Evolutionary conservation across 371 early-diverging fungal species (phyloP).

Genomic region (Mucor lusitanicus): DNA sequence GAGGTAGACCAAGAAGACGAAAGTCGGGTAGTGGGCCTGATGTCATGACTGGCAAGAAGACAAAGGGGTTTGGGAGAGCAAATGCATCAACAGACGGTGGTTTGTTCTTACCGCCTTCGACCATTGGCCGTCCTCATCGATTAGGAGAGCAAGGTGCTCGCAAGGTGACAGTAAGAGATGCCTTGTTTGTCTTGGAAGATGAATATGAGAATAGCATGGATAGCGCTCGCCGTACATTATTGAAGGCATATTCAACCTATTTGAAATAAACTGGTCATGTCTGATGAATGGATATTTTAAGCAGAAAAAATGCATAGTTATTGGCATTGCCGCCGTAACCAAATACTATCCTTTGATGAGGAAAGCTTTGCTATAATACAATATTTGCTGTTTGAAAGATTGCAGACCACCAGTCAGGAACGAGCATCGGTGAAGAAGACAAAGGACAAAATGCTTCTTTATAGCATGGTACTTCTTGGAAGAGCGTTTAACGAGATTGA

Average conservation of each 20-base stretch:
- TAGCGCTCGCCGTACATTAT: conserved; percentile 54
- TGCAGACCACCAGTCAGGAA: too few species aligned
- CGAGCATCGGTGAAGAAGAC: too few species aligned
- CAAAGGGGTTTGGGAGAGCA: conserved; percentile 11
- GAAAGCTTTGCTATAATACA: too few species aligned
- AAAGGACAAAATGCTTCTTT: too few species aligned
- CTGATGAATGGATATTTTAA: too few species aligned
- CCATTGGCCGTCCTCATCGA: conserved; percentile 27
- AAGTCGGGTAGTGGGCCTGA: conserved; percentile 24
- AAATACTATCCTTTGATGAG: too few species aligned
- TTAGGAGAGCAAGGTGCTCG: conserved; percentile 49
- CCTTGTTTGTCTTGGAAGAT: conserved; percentile 71
- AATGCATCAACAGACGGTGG: background rate
- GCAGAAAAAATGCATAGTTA: too few species aligned
- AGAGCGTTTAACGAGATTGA: too few species aligned
- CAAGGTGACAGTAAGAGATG: conserved; percentile 71
- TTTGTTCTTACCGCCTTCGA: conserved; percentile 9
- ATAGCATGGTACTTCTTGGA: too few species aligned
- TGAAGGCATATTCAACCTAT: conserved; percentile 63
- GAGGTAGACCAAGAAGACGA: conserved; percentile 40
- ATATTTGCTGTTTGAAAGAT: too few species aligned
- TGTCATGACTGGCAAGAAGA: conserved; percentile 9
- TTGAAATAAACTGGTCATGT: conserved; percentile 30
- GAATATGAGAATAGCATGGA: conserved; percentile 63
- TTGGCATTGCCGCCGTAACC: too few species aligned